phyloP scores from a whole-genome alignment of 805 yeast genomes.

The Metschnikowia kunwiensis region DNA sequence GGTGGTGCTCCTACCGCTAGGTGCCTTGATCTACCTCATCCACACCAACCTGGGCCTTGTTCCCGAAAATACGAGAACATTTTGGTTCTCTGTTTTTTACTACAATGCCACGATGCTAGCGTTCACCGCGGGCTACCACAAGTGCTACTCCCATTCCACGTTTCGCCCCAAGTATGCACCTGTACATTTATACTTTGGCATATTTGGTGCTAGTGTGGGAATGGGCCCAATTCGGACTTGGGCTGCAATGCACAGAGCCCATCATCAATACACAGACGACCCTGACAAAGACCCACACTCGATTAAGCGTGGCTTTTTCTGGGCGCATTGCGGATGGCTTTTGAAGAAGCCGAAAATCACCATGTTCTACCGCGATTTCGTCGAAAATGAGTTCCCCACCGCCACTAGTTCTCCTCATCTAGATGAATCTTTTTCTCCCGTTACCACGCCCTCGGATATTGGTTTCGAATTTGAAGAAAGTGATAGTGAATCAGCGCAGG shows the following conservation, averaged over 20 bases:
- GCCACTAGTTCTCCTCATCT: background rate
- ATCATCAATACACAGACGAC: constrained; percentile 80
- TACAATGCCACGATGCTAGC: constrained; percentile 37
- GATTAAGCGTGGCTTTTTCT: constrained; percentile 73
- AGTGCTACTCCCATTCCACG: constrained; percentile 40
- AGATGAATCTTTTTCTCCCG: constrained; percentile 1
- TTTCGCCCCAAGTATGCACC: constrained; percentile 29
- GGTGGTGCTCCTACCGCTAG: constrained; percentile 33
- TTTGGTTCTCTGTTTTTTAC: constrained; percentile 31
- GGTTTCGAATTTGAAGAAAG: constrained; percentile 10
- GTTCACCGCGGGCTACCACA: constrained; percentile 44
- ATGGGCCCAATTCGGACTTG: constrained; percentile 75
- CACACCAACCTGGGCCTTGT: constrained; percentile 21
- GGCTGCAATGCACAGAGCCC: constrained; percentile 84
- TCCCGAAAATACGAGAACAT: constrained; percentile 28
- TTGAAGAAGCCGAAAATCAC: constrained; percentile 52
- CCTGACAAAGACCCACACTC: constrained; percentile 87
- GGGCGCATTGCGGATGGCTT: constrained; percentile 90
- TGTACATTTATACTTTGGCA: constrained; percentile 49
- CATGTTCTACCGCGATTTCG: constrained; percentile 31
- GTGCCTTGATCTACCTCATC: constrained; percentile 27
- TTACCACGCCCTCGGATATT: constrained; percentile 3
- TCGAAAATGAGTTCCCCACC: constrained; percentile 36
- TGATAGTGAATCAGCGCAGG: constrained; percentile 11
- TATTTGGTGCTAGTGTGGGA: constrained; percentile 69